phyloP scores from a whole-genome alignment of 306 rosid genomes.

The Ammopiptanthus mongolicus region DNA sequence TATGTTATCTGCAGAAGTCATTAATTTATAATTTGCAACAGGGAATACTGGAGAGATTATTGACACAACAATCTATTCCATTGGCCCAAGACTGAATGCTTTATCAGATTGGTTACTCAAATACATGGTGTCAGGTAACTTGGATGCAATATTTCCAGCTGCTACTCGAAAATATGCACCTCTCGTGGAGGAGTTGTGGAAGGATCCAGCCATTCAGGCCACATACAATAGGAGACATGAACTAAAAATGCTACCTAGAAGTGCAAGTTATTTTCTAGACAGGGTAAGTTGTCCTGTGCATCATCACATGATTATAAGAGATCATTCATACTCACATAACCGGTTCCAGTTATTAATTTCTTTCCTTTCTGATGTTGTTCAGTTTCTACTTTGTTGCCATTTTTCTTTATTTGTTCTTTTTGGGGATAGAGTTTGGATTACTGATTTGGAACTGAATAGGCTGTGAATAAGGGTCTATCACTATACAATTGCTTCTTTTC shows the following conservation, averaged over 20 bases:
- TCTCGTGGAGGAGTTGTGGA: constrained; percentile 63
- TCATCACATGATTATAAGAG: not conserved
- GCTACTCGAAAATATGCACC: constrained; percentile 49
- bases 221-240: constrained; percentile 64
- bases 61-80: constrained; percentile 39
- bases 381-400: not conserved
- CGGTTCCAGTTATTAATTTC: not conserved
- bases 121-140: constrained; percentile 42
- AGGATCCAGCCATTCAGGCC: constrained; percentile 69
- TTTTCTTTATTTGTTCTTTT: not conserved
- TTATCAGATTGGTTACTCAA: constrained; percentile 70
- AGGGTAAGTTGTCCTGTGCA: constrained; percentile 38
- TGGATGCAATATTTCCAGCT: constrained; percentile 55
- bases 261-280: constrained; percentile 60
- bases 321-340: not conserved
- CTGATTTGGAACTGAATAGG: not conserved
- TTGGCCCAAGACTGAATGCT: constrained; percentile 44
- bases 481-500: not conserved
- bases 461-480: not conserved
- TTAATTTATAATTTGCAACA: constrained; percentile 23
- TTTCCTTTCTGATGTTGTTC: not conserved
- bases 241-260: constrained; percentile 61
- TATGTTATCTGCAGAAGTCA: not conserved
- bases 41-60: constrained; percentile 27
- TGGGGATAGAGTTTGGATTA: not conserved